Percentiles rank a stretch among this genome's conserved stretches.
Evolutionary conservation across 1,284 basidiomycete species (phyloP).

Genomic region (Tilletiaria anomala): DNA sequence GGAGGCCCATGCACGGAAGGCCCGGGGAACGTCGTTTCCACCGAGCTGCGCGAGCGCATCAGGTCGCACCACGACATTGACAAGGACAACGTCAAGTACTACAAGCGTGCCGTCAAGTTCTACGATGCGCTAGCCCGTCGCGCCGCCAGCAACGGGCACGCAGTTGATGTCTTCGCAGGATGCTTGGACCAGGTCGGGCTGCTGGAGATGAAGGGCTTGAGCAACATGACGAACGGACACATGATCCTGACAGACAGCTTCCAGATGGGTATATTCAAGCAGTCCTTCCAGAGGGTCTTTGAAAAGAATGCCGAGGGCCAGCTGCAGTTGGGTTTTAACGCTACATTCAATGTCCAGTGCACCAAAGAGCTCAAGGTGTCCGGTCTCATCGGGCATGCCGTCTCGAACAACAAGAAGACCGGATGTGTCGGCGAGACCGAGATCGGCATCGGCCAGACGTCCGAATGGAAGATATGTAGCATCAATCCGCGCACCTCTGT

Average conservation of each 20-base stretch:
- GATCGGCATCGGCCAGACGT: constrained; percentile 96
- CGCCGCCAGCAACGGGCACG: constrained; percentile 84
- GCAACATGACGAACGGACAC: constrained; percentile 89
- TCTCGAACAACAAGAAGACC: constrained; percentile 92
- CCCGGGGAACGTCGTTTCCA: constrained; percentile 88
- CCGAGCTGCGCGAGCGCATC: constrained; percentile 92
- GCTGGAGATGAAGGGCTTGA: constrained; percentile 89
- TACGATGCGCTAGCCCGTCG: constrained; percentile 92
- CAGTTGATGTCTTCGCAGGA: constrained; percentile 87
- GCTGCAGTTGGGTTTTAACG: constrained; percentile 96
- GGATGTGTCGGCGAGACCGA: constrained; percentile 96
- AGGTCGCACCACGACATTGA: constrained; percentile 99
- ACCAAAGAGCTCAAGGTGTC: constrained; percentile 98
- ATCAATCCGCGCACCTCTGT: constrained; percentile 76
- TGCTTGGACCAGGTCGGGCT: constrained; percentile 96
- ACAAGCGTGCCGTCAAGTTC: constrained; percentile 93
- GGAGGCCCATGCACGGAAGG: constrained; percentile 96
- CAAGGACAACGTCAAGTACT: constrained; percentile 90
- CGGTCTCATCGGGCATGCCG: constrained; percentile 91
- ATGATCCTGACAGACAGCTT: constrained; percentile 96
- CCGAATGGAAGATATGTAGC: constrained; percentile 95
- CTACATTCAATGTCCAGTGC: constrained; percentile 94
- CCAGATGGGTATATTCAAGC: constrained; percentile 97
- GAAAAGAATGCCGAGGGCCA: constrained; percentile 84
- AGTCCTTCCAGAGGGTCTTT: constrained; percentile 86